Base-by-base conservation (phyloP, 768 basidiomycete genomes). In the Tephrocybe sp. region DNA sequence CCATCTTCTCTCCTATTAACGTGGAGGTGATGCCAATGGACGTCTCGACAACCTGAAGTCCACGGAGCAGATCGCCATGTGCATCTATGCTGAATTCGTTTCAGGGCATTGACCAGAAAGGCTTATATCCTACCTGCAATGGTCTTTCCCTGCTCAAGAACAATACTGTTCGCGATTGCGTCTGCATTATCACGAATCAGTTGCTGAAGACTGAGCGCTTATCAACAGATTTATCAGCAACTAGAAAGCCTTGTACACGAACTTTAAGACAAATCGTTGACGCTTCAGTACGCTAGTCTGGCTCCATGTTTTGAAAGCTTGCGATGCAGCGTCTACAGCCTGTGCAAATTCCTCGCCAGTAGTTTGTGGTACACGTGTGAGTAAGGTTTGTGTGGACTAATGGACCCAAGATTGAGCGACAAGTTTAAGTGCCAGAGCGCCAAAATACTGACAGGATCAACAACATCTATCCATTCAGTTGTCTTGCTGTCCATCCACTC, bases 141-240 rank as follows among this genome's bases (percentile, higher is more conserved):
- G 0, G 96, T 99, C 73, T 98, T 98, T 14, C 96, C 96, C 70
- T 98, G 96, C 66, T 98, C 95, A 18, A 98, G 72, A 21, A 95
- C 93, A 49, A 98, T 98, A 59, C 87, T 93, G 37, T 75, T 78
- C 0, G 94, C 95, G 48, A 99, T 79, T 44, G 86, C 87, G 60
- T 93, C 92, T 7, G 86, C 79, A 65, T 98, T 85, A 65, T 90
- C 76, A 39, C 94, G 86, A 50, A 99, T 83, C 24, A 92, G 78
- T 52, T 85, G 79, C 64, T 98, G 96, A 25, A 98, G 79, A 59
- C 95, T 98, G 34, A 20, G n/a, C 23, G 24, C 20, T 33, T 11
- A 6, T 52, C 12, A 52, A 33, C 8, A 38, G 21, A 12, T 4
- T 7, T 36, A 36, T n/a, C 6, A 8, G 15, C 11, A 11, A 11